Base-by-base conservation (phyloP, 2,329 filamentous ascomycete species). In the Pyricularia grisea region DNA sequence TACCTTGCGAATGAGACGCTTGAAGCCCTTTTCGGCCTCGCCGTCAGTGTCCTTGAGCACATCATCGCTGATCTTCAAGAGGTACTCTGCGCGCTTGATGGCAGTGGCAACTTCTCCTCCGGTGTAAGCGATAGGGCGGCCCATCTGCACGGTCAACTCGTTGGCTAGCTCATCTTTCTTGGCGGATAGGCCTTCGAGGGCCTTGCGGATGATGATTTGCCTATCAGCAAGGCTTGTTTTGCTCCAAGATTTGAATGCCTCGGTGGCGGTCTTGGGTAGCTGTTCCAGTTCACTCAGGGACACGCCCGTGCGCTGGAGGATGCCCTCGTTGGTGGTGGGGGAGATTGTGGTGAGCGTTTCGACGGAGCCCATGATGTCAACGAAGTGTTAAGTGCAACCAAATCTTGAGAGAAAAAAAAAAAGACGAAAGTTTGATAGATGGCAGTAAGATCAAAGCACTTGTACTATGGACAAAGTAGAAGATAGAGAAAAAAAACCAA, bases 111-210 rank as follows among this genome's bases (percentile, higher is more conserved):
- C 85, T 81, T 98, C 94, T 73, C 89, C 93, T 65, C 86, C 89
- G 0, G 92, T 92, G 78, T 94, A 97, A 55, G 91, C 87, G 75
- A 97, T 97, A 42, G 94, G 94, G 25, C 94, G 87, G 61, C 94
- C 94, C 94, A 98, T 98, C 82, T 98, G 94, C 77, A 92, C 90
- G 0, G 94, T 97, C 70, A 98, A 82, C 78, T 97, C 94, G 73
- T 88, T 85, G 6, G 91, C 93, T 42, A 98, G 84, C 71, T 89
- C 91, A 88, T 95, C 90, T 78, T 93, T 87, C 77, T 88, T 89
- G 67, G 88, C 85, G 20, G 81, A 79, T 31, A 98, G 83, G 4
- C 92, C 80, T 71, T 89, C 85, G 64, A 98, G 81, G 0, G 94
- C 93, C 75, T 91, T 92, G 74, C 87, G 89, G 74, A 97, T 88